phyloP scores from a whole-genome alignment of 1,284 basidiomycete species.

The Porogramme epimiltina region DNA sequence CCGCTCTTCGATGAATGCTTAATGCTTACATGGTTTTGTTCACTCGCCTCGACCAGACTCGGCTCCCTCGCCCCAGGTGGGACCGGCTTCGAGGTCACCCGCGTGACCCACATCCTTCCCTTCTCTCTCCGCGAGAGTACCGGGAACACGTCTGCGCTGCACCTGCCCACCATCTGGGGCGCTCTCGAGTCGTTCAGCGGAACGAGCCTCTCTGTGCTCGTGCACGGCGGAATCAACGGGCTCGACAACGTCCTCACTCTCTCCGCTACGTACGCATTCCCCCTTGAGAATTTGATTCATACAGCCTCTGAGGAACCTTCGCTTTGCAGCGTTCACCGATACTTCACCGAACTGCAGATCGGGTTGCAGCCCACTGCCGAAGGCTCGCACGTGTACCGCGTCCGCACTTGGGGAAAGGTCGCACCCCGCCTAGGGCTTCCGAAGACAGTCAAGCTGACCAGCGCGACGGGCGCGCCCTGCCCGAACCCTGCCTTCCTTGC shows the following conservation, averaged over 20 bases:
- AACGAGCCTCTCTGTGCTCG: constrained; percentile 12
- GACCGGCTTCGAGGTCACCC: constrained; percentile 16
- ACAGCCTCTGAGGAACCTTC: no score
- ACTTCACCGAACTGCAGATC: constrained; percentile 22
- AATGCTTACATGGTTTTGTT: no score
- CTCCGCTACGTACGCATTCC: constrained; percentile 16
- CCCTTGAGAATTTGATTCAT: no score
- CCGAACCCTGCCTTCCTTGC: constrained; percentile 19
- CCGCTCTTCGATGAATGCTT: neutral
- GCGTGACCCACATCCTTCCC: constrained; percentile 19
- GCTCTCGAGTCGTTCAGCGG: constrained; percentile 20
- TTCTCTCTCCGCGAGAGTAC: constrained; percentile 18
- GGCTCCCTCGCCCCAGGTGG: neutral
- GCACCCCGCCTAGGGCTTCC: constrained; percentile 20
- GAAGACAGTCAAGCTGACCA: constrained; percentile 17
- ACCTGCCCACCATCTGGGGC: constrained; percentile 18
- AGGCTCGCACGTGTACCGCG: constrained; percentile 11
- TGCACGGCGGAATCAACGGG: constrained; percentile 19
- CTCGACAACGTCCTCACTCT: constrained; percentile 21
- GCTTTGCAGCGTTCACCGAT: constrained; percentile 13
- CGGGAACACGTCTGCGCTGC: constrained; percentile 6
- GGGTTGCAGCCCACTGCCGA: constrained; percentile 16
- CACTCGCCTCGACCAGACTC: no score
- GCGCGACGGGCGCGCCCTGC: constrained; percentile 4
- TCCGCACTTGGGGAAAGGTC: constrained; percentile 21